These are phyloP conservation scores for Eimeria acervulina DNA, from an alignment of 169 alveolate species.

Conservation along the genomic window DNA sequence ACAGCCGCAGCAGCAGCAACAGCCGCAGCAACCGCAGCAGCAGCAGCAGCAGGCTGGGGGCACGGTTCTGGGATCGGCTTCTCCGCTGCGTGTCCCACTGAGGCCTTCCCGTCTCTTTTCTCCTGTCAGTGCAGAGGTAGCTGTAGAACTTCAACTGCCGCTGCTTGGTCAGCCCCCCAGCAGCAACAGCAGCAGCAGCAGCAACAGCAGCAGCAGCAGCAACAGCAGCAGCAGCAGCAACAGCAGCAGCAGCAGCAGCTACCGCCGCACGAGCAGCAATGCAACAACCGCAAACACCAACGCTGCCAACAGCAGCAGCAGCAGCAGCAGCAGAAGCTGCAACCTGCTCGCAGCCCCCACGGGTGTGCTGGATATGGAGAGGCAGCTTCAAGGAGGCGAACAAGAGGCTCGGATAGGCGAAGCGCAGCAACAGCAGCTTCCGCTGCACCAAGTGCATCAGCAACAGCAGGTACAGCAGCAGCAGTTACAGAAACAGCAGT, in stretches of 20 bases:
- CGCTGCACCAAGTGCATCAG: background rate
- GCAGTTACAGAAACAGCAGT: background rate
- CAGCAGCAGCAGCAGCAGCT: constrained; percentile 54
- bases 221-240: constrained; percentile 56
- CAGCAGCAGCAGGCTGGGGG: constrained; percentile 26
- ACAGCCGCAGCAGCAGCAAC: background rate
- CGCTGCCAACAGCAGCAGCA: constrained; percentile 46
- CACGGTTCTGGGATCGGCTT: background rate
- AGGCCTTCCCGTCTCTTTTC: background rate
- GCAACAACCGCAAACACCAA: background rate
- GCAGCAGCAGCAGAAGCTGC: constrained; percentile 46
- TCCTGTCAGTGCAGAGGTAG: background rate
- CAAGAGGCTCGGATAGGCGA: background rate
- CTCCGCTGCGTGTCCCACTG: background rate
- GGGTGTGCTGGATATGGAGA: background rate
- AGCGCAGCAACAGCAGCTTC: constrained; percentile 20
- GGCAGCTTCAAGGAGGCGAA: background rate
- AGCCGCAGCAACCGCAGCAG: constrained; percentile 27
- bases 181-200: constrained; percentile 60
- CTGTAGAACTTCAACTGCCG: background rate
- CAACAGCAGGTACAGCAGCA: background rate
- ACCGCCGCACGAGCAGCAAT: background rate
- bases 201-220: constrained; percentile 70
- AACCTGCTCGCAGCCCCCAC: background rate
- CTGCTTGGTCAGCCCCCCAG: constrained; percentile 14